Evolutionary conservation across 2,329 filamentous ascomycete species (phyloP).

Genomic region (Sporothrix inflata): DNA sequence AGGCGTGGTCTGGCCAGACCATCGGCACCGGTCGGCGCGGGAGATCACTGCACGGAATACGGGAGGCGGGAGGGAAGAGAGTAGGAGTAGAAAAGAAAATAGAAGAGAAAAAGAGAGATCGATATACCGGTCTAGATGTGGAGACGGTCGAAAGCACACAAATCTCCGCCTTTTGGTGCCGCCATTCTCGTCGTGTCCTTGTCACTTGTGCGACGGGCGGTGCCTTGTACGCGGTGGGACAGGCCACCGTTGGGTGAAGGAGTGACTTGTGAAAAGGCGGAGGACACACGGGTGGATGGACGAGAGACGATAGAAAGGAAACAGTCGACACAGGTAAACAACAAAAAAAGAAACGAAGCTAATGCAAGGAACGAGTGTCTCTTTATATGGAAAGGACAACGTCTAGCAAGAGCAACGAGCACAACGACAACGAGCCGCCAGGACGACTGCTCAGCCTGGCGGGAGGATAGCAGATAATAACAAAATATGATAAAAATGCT

Average conservation of each 20-base stretch:
- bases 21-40: background rate
- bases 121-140: background rate
- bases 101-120: too few species aligned
- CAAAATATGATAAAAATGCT: background rate
- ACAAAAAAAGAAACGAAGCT: constrained; percentile 6
- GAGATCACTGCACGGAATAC: background rate
- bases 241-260: background rate
- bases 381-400: constrained; percentile 9
- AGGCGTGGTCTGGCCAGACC: background rate
- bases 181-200: background rate
- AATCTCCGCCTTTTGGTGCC: constrained; percentile 21
- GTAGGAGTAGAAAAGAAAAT: background rate
- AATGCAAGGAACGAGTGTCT: constrained; percentile 23
- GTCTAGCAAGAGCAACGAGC: background rate
- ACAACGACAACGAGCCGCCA: background rate
- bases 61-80: background rate
- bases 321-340: background rate
- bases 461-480: background rate
- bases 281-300: background rate
- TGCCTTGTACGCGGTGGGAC: background rate
- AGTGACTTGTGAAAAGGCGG: constrained; percentile 15
- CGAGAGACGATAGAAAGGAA: background rate
- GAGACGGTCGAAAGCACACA: background rate
- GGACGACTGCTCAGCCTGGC: constrained; percentile 11
- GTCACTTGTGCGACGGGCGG: constrained; percentile 4